Percentiles rank a stretch among this genome's conserved stretches.
Evolutionary conservation across 2,329 filamentous ascomycete species (phyloP).

Genomic region (Stachybotrys echinatus): DNA sequence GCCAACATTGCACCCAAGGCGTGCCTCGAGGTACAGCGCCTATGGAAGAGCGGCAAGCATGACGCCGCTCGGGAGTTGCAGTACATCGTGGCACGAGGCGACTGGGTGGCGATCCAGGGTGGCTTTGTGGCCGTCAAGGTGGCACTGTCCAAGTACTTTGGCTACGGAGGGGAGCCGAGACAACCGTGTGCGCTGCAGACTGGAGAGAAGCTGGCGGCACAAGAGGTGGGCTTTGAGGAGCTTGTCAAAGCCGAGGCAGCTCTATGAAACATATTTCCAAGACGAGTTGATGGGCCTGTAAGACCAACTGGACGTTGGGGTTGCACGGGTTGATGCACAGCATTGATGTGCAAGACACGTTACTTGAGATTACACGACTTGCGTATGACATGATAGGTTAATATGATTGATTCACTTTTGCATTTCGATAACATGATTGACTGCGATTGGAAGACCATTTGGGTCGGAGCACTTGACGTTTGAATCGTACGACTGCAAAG

Average conservation of each 20-base stretch:
- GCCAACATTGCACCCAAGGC: conserved; percentile 65
- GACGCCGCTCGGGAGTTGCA: conserved; percentile 59
- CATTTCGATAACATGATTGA: too few species aligned
- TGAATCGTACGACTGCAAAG: too few species aligned
- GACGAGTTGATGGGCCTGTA: too few species aligned
- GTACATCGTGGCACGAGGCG: conserved; percentile 57
- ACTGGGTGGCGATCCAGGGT: conserved; percentile 65
- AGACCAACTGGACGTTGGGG: too few species aligned
- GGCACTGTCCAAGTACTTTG: conserved; percentile 54
- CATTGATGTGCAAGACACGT: background rate
- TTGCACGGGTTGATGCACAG: background rate
- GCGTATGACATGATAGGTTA: background rate
- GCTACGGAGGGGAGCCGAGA: conserved; percentile 58
- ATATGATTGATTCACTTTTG: too few species aligned
- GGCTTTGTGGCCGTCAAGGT: conserved; percentile 67
- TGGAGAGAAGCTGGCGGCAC: conserved; percentile 16
- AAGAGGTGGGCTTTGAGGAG: conserved; percentile 21
- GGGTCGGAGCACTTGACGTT: too few species aligned
- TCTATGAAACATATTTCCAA: too few species aligned
- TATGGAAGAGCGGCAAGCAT: conserved; percentile 53
- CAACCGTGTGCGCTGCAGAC: conserved; percentile 36
- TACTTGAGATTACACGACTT: background rate
- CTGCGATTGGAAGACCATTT: too few species aligned
- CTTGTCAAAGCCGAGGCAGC: conserved; percentile 17
- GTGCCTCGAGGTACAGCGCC: conserved; percentile 54